Conservation (phyloP, 441 rosid genomes). For the Cnidoscolus chayamansa region DNA sequence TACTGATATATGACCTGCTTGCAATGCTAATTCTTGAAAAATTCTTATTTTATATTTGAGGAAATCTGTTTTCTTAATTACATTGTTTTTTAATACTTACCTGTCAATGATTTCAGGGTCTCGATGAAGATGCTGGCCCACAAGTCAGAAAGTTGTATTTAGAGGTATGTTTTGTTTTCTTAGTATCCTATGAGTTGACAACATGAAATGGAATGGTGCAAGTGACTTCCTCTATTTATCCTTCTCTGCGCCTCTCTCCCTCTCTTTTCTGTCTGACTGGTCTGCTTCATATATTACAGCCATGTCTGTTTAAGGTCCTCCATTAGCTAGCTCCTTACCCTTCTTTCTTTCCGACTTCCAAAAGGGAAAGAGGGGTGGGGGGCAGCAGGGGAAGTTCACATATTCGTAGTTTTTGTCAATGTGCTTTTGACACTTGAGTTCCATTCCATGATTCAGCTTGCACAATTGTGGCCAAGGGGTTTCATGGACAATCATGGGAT, state of each 20-base stretch:
- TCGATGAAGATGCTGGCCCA: conserved; percentile 87
- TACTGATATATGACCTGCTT: conserved; percentile 33
- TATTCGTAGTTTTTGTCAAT: conserved; percentile 3
- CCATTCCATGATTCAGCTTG: conserved; percentile 56
- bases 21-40: conserved; percentile 8
- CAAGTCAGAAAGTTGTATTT: conserved; percentile 80
- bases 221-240: background rate
- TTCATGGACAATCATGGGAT: conserved; percentile 89
- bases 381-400: background rate
- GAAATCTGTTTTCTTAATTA: background rate
- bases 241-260: too few species aligned
- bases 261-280: background rate
- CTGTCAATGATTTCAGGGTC: conserved; percentile 52
- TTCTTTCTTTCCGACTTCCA: background rate
- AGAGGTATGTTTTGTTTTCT: conserved; percentile 54
- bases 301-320: background rate
- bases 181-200: background rate
- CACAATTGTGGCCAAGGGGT: conserved; percentile 84
- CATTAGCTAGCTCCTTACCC: background rate
- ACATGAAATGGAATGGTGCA: conserved; percentile 2
- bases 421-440: conserved; percentile 25
- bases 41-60: background rate
- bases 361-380: background rate
- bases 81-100: conserved; percentile 20
- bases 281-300: conserved; percentile 5